Base-by-base conservation (phyloP, 2,329 filamentous ascomycete genomes). In the Chaetothyriales sp. region DNA sequence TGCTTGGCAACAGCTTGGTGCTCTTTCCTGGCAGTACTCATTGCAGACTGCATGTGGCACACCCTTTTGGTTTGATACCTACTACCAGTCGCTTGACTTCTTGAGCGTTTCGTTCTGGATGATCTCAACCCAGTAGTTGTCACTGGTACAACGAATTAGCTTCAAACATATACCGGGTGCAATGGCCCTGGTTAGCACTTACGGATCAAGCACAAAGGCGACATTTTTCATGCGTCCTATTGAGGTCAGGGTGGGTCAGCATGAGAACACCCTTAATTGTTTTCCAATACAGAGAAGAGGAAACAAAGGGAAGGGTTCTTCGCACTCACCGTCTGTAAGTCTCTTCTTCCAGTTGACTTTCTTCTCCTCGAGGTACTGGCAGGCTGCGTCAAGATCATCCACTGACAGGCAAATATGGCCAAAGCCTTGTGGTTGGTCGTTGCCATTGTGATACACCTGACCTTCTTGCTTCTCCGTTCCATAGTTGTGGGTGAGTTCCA, bases 261-360 rank as follows among this genome's bases (percentile, higher is more conserved):
- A 86, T 77, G 44, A 45, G 20, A 25, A 2, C 22, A 6, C 22
- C 22, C 3, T 25, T 25, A 4, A 4, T 25, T 25, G 22, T 25
- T 25, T 25, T 25, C 22, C 22, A 25, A 25, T 25, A 33, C 8
- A 33, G 7, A 13, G 10, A 13, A 33, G n/a, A n/a, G 20, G 6
- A 7, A 46, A 18, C 10, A 15, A 47, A 25, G 10, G 5, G 5
- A 13, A 19, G 44, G 25, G 40, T 19, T 22, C 28, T 43, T 43
- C 13, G 18, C 60, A 46, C 79, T 75, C 19, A 1, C 90, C 90
- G 57, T 97, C 90, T 1, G 87, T 94, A 56, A 97, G 76, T 58
- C 86, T 78, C 81, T 97, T 97, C 81, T 95, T 95, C 87, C 89
- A 98, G 68, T 78, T 82, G 51, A 90, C 85, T 5, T 83, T 79